Percentiles rank a stretch among this genome's conserved stretches.
Evolutionary conservation across 225 moss, liverwort and hornwort genomes (phyloP).

Genomic region (Rhytidiadelphus loreus): DNA sequence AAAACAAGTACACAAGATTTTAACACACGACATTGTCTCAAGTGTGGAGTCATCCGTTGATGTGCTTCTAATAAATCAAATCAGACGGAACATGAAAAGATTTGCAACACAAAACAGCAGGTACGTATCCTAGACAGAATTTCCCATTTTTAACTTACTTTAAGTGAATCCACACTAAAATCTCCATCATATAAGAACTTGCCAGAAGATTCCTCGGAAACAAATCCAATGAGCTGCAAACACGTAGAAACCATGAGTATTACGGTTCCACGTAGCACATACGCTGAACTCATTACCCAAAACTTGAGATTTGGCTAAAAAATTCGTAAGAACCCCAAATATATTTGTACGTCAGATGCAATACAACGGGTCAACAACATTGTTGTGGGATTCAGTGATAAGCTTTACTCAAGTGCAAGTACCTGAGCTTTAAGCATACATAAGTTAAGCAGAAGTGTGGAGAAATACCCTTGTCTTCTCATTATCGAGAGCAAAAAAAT

Average conservation of each 20-base stretch:
- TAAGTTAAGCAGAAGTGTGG: neutral
- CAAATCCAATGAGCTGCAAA: conserved; percentile 66
- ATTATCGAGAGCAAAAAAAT: conserved; percentile 53
- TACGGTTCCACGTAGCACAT: neutral
- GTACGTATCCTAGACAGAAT: neutral
- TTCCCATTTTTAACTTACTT: conserved; percentile 14
- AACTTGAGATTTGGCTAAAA: neutral
- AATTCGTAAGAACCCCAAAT: neutral
- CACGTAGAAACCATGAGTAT: neutral
- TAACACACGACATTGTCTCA: neutral
- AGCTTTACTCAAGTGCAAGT: neutral
- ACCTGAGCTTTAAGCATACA: neutral
- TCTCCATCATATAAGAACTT: conserved; percentile 70
- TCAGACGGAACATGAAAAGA: neutral
- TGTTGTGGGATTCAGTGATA: neutral
- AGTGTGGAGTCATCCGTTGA: neutral
- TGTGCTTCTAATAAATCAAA: neutral
- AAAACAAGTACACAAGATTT: neutral
- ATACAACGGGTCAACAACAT: neutral
- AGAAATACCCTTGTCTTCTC: conserved; percentile 42
- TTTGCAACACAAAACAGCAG: neutral
- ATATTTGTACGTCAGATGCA: neutral
- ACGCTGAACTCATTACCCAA: neutral
- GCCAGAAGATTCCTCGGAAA: conserved; percentile 34
- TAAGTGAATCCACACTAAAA: conserved; percentile 41